Evolutionary conservation across 2,329 filamentous ascomycete genomes (phyloP), one percentile per base, ranked within the genome.

Genomic region (Trichoderma sp.): DNA sequence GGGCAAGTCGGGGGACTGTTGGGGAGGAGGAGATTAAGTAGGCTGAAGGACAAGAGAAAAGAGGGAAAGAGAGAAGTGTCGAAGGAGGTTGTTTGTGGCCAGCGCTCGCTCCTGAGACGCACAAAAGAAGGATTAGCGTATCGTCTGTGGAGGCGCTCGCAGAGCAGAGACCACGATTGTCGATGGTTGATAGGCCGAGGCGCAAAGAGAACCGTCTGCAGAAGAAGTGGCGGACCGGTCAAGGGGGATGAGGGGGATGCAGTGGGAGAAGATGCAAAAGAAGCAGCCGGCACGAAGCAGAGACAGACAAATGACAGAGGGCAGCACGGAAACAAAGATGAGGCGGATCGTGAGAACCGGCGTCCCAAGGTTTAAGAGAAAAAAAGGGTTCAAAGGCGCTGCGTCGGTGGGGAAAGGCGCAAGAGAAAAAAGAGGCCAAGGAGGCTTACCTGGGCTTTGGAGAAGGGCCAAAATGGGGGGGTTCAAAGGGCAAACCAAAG

Each of bases 381-480:
- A 68, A 70, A 67, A 60, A 68, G 39, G 53, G 53, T 45, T 42
- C 35, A 57, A 19, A 48, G 53, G 34, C 64, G 69, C 61, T 60
- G 64, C 32, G 58, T 32, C 59, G 61, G 54, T 67, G 60, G 34
- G 68, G 65, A 64, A 56, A 61, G 35, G 60, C 54, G 37, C 57
- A 65, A 61, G 52, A 67, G 67, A 57, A 57, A 61, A 52, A 57
- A 65, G 61, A 65, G 52, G 39, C 52, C 35, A 69, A 67, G 71
- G 69, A 70, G 73, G 71, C 73, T 76, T 76, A 78, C 77, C 76
- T 70, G 69, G 70, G 67, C 34, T 64, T 32, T 34, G 52, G 52
- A 34, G 52, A 32, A 54, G n/a, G 48, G 27, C 29, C 15, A 4
- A 42, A n/a, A n/a, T 42, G 37, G 37, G 57, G 57, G 48, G 27